Evolutionary conservation across 83 land plant species (phyloP), one percentile per base, ranked within the genome.

Genomic region (Diphasiastrum complanatum): DNA sequence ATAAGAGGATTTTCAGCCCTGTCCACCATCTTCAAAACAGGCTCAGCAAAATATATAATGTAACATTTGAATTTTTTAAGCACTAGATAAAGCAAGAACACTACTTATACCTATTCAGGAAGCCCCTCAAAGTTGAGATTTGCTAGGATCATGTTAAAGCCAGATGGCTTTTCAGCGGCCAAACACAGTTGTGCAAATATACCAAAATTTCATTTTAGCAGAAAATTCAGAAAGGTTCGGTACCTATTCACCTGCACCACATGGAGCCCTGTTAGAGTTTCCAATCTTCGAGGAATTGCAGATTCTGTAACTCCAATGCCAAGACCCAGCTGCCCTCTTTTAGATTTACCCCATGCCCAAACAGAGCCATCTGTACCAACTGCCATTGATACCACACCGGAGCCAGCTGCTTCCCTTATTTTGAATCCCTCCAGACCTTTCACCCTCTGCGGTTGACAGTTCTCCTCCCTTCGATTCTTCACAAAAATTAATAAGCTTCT

Each of bases 261-360:
- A n/a, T 76, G 68, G 60, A 83, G 59, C 30, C 74, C 85, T 10
- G 61, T 64, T 34, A 93, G 74, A 18, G 89, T 78, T 52, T 76
- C 72, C 45, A 93, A 80, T 52, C 64, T 78, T 8, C 78, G 67
- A 20, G 99, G 99, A 40, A 55, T 19, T 20, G 48, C 24, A 64
- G 92, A 69, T 48, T 85, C 82, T 0, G 43, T 79, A 20, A 85
- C 54, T 33, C 63, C 81, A 71, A 65, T 43, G 23, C 89, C 96
- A 45, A 93, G 86, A 18, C 99, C 99, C 62, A 93, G 84, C 67
- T 93, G 99, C 12, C 99, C 99, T 26, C 86, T 78, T 60, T 89
- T 93, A 2, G 96, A 93, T 64, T 64, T 83, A 27, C 99, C 99
- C 99, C 99, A 93, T 5, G 80, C 85, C 96, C 96, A 93, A 55